phyloP scores from a whole-genome alignment of 306 rosid genomes.

The Pterocarpus santalinus region DNA sequence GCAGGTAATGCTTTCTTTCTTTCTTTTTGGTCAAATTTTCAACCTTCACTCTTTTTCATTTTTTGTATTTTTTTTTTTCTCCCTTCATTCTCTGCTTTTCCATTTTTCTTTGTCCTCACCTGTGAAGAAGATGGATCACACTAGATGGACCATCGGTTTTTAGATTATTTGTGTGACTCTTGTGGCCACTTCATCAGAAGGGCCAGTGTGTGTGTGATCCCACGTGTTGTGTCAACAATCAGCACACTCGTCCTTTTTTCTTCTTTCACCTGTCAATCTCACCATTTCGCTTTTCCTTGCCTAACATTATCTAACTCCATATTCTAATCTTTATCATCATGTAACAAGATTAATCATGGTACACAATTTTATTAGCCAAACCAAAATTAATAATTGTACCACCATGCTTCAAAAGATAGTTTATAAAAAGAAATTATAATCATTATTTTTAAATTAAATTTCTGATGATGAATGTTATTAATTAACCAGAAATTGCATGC shows the following conservation, averaged over 20 bases:
- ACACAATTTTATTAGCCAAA: neutral
- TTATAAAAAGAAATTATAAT: no score
- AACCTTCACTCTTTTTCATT: neutral
- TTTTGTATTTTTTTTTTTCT: no score
- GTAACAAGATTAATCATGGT: constrained; percentile 29
- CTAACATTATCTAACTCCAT: constrained; percentile 41
- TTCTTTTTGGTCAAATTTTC: neutral
- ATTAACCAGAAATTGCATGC: constrained; percentile 83
- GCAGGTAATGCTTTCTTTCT: constrained; percentile 71
- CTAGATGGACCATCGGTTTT: constrained; percentile 49
- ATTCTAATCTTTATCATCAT: constrained; percentile 39
- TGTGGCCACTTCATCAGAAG: constrained; percentile 40
- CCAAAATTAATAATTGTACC: constrained; percentile 25
- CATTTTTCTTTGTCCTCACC: constrained; percentile 24
- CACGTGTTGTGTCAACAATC: constrained; percentile 50
- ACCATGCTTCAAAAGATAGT: neutral
- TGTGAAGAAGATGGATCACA: constrained; percentile 42
- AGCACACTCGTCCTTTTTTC: constrained; percentile 47
- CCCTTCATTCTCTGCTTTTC: neutral
- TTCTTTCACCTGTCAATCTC: constrained; percentile 51
- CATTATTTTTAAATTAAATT: neutral
- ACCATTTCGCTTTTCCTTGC: constrained; percentile 7
- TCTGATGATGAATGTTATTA: neutral
- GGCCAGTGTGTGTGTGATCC: constrained; percentile 41
- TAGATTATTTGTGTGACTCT: constrained; percentile 34